Evolutionary conservation across 176 grass and related monocot genomes (phyloP), one percentile per base, ranked within the genome.

Genomic region (Lolium multiflorum): DNA sequence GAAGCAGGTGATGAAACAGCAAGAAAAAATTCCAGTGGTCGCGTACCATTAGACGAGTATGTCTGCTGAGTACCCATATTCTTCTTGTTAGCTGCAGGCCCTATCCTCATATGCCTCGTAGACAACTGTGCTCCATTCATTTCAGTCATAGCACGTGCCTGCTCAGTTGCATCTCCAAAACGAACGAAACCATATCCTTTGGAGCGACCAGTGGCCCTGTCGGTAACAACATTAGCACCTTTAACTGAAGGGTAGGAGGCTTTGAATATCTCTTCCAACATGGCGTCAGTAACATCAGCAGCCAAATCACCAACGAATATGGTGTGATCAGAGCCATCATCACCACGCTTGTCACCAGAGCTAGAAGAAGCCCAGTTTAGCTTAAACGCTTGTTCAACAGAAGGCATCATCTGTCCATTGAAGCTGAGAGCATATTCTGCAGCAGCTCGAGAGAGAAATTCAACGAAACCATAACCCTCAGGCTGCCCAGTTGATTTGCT

Each of bases 171-270:
- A 85, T 98, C 93, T 55, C 89, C 91, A 81, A 98, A 98, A 49
- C 77, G 92, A 66, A 98, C 91, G 41, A 98, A 98, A 20, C 95
- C 95, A 78, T 95, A 98, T 73, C 95, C 95, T 87, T 98, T 98
- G 56, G 95, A 80, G 9, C 68, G 76, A 4, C 95, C 95, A 75
- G 91, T 93, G 78, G 85, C 44, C 83, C 84, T 98, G 65, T 98
- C 95, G 4, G 83, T 74, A 51, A 98, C 95, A 84, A 98, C 89
- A 76, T 98, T 98, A 62, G 93, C 95, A 48, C 95, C 93, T 82
- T 78, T 95, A 73, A 98, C 91, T 74, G 95, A 98, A 83, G 87
- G 75, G 15, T 95, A 98, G 3, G 16, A 64, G 11, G 55, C 73
- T 87, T 92, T 95, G 83, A 98, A 98, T 48, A 76, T 80, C 71